Conservation (phyloP, 176 grass and related monocot species). For the Avena sativa region DNA sequence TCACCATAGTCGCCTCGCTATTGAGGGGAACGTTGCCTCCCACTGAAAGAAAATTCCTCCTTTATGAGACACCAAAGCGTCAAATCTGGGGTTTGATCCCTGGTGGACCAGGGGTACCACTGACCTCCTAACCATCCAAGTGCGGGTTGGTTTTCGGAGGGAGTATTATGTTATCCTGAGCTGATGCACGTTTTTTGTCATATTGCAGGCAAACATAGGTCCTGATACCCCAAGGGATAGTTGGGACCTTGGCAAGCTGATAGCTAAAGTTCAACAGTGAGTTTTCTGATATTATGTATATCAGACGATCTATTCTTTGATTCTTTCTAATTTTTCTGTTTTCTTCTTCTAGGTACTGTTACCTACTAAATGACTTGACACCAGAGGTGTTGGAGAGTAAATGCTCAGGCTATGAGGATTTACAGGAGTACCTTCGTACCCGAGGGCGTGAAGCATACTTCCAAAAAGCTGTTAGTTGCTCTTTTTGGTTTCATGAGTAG, state of each 20-base stretch:
- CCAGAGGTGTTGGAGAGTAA: slow-evolving; percentile 73
- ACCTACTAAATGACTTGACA: slow-evolving; percentile 86
- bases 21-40: too few species aligned
- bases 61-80: too few species aligned
- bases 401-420: slow-evolving; percentile 77
- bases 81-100: too few species aligned
- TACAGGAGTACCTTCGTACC: slow-evolving; percentile 75
- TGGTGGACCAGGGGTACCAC: too few species aligned
- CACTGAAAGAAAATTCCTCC: too few species aligned
- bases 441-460: slow-evolving; percentile 95
- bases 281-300: slow-evolving; percentile 40
- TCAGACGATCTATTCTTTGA: slow-evolving; percentile 32
- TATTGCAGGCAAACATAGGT: slow-evolving; percentile 84
- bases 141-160: too few species aligned
- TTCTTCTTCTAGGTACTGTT: slow-evolving; percentile 75
- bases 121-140: too few species aligned
- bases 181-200: not conserved
- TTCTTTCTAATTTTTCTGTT: slow-evolving; percentile 36
- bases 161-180: slow-evolving; percentile 25
- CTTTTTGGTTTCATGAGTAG: slow-evolving; percentile 20
- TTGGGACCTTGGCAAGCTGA: slow-evolving; percentile 88
- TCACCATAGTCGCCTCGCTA: too few species aligned
- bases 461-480: slow-evolving; percentile 73
- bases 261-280: slow-evolving; percentile 98
- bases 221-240: slow-evolving; percentile 74